Conservation (phyloP, 2,329 filamentous ascomycete genomes). For the Pezicula rhizophila region DNA sequence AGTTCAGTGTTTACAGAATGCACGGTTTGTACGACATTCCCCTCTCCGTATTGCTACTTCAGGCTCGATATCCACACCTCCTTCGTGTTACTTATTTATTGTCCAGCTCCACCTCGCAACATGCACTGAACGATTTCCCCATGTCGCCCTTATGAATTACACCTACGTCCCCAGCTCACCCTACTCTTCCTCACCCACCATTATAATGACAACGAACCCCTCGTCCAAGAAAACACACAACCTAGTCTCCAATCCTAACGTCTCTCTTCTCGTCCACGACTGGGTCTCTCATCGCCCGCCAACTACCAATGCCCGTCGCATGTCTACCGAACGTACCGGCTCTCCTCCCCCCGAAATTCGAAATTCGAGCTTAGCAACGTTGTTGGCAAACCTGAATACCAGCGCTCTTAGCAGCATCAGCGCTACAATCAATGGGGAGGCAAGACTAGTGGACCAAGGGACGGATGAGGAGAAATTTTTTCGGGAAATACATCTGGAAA, state of each 20-base stretch:
- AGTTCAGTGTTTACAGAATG: conserved; percentile 85
- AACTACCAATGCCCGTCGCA: conserved; percentile 50
- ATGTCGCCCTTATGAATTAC: conserved; percentile 98
- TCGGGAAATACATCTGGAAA: conserved; percentile 76
- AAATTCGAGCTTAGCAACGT: conserved; percentile 70
- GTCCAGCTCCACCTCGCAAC: conserved; percentile 91
- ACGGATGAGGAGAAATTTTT: conserved; percentile 83
- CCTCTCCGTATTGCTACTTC: conserved; percentile 4
- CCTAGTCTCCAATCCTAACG: conserved; percentile 74
- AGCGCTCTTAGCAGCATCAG: conserved; percentile 82
- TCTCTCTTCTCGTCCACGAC: conserved; percentile 94
- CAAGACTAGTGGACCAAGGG: conserved; percentile 64
- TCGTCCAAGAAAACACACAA: conserved; percentile 77
- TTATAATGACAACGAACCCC: conserved; percentile 88
- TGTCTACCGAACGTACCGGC: conserved; percentile 55
- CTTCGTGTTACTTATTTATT: conserved; percentile 5
- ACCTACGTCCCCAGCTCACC: conserved; percentile 83
- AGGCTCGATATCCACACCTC: not conserved
- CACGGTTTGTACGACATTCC: conserved; percentile 68
- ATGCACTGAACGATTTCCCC: conserved; percentile 73
- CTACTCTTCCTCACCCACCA: conserved; percentile 66
- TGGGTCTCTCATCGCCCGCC: conserved; percentile 93
- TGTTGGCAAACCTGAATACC: conserved; percentile 88
- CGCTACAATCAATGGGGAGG: conserved; percentile 88
- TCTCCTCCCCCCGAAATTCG: conserved; percentile 54